Evolutionary conservation across 305 asterid species (phyloP).

Genomic region (Fraxinus dipetala): DNA sequence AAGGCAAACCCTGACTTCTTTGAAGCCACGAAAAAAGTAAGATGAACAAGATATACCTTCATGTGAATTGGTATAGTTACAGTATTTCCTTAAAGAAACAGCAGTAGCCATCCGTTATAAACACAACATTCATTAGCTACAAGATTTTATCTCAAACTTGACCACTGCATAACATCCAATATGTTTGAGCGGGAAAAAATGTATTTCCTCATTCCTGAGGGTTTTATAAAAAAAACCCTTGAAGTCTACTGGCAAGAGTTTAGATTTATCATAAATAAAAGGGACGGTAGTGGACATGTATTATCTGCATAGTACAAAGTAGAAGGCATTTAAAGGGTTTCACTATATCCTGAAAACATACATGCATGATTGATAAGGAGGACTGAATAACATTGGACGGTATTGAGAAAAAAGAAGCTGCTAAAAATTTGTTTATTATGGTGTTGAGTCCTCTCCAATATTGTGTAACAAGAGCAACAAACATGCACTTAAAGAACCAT

Average conservation of each 20-base stretch:
- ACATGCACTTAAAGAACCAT: not conserved
- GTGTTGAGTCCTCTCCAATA: not conserved
- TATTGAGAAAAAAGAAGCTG: not conserved
- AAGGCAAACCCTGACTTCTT: constrained; percentile 17
- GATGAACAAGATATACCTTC: not conserved
- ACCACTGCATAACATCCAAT: constrained; percentile 2
- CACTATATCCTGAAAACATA: constrained; percentile 10
- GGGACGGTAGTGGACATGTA: not conserved
- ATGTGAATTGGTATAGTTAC: not conserved
- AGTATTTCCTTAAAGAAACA: not conserved
- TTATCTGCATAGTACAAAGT: not conserved
- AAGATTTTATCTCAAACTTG: not conserved
- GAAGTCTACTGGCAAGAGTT: not conserved
- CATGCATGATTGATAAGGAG: not conserved
- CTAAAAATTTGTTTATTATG: not conserved
- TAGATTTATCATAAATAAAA: constrained; percentile 11
- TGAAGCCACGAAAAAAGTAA: not conserved
- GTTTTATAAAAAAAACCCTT: constrained; percentile 2
- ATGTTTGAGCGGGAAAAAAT: not conserved
- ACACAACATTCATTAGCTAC: not conserved
- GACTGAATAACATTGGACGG: not conserved
- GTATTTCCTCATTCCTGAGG: not conserved
- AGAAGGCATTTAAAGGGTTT: not conserved
- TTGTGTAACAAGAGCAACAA: not conserved
- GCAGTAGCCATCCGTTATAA: not conserved